Base-by-base conservation (phyloP, 257 asterid species). In the Solanum gracilifrons region DNA sequence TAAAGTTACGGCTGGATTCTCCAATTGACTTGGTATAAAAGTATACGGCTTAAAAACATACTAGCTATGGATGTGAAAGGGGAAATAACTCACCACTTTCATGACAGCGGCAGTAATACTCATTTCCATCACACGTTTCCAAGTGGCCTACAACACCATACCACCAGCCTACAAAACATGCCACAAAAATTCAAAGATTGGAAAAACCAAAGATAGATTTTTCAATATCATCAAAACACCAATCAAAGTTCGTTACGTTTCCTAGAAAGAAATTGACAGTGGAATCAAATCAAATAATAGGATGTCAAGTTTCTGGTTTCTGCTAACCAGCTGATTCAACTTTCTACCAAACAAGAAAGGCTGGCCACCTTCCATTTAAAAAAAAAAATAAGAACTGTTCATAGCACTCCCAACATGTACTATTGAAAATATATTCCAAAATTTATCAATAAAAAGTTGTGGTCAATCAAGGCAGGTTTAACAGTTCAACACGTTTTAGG, bases 111-210 rank as follows among this genome's bases (percentile, higher is more conserved):
- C 99, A 96, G 93, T 90, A 91, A 87, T 71, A 89, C 86, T 90
- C 85, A 89, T 91, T 87, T 60, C 98, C 96, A 51, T 93, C 94
- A 87, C 99, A 96, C 66, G 98, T 90, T 92, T 95, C 96, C 90
- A 93, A 91, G 94, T 96, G 99, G 87, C 98, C 98, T 86, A 95
- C 97, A 86, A 96, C 92, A 55, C 99, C 98, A 91, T 95, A 96
- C 98, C 98, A 95, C 99, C 99, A 96, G 85, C 98, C 98, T 96
- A 93, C 86, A 89, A 86, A 88, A 88, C 69, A 85, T 39, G 39
- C 64, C 85, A 90, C 87, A 84, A 75, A 83, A 87, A 92, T 74
- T 85, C 82, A 88, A 86, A 85, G 55, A 87, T 33, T 90, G n/a
- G 43, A 73, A 83, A 23, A 72, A 62, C 69, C 51, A 85, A 48